phyloP scores from a whole-genome alignment of 805 yeast species.

The Torulaspora quercuum region DNA sequence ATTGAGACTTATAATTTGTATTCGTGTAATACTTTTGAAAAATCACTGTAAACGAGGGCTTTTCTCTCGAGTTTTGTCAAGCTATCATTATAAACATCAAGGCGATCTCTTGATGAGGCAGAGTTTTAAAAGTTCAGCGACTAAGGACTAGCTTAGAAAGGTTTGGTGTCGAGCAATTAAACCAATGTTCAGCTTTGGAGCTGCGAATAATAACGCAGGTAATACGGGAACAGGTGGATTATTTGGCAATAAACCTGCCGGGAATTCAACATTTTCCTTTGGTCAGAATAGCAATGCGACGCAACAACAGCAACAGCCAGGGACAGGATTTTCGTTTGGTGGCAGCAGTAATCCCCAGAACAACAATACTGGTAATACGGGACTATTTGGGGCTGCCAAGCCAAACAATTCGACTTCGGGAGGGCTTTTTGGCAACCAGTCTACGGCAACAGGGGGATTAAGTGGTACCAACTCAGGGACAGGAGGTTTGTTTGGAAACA shows the following conservation, averaged over 20 bases:
- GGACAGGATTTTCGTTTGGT: slow-evolving; percentile 18
- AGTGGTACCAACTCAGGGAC: slow-evolving; percentile 8
- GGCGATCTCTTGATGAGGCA: no score
- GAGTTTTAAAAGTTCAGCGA: no score
- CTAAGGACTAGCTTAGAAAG: no score
- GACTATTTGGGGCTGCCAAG: slow-evolving; percentile 17
- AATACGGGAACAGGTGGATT: slow-evolving; percentile 11
- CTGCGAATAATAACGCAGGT: slow-evolving; percentile 14
- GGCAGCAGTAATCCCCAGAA: slow-evolving; percentile 13
- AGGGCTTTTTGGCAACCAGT: slow-evolving; percentile 28
- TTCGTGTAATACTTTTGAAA: no score
- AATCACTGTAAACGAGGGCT: no score
- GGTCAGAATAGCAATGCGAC: slow-evolving; percentile 15
- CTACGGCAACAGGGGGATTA: slow-evolving; percentile 10
- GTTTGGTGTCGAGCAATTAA: no score
- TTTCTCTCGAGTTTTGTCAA: no score
- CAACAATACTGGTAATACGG: slow-evolving; percentile 9
- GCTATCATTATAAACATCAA: no score
- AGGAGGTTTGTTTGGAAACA: slow-evolving; percentile 5
- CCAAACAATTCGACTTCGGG: slow-evolving; percentile 17
- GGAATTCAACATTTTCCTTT: slow-evolving; percentile 19
- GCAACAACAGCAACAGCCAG: slow-evolving; percentile 12
- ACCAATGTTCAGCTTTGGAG: slow-evolving; percentile 20
- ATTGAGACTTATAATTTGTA: no score
- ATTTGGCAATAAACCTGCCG: slow-evolving; percentile 22